These are phyloP conservation scores for Fragaria nilgerrensis DNA, from an alignment of 306 rosid species.

Conservation along the genomic window DNA sequence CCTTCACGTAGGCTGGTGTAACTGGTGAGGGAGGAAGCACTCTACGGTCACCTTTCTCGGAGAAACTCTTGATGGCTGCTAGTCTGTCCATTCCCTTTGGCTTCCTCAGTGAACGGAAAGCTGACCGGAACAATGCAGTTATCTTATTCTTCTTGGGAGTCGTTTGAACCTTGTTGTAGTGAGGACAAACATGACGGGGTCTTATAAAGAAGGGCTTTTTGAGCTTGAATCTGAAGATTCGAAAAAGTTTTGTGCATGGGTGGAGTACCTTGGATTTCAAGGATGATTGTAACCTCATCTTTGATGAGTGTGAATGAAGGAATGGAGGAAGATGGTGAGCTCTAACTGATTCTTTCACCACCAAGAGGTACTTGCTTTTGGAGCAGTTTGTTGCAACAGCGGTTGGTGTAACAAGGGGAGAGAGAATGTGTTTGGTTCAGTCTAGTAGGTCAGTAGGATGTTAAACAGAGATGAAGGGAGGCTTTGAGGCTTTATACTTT, in stretches of 20 bases:
- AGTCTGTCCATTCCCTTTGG: constrained; percentile 24
- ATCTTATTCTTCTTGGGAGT: constrained; percentile 26
- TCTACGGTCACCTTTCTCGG: constrained; percentile 20
- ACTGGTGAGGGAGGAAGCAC: constrained; percentile 47
- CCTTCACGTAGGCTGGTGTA: constrained; percentile 40
- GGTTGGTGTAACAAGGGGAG: constrained; percentile 38
- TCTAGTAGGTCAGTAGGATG: not conserved
- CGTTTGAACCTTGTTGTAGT: constrained; percentile 15
- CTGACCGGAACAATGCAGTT: constrained; percentile 33
- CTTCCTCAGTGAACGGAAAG: constrained; percentile 39
- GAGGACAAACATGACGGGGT: constrained; percentile 27
- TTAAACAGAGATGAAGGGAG: constrained; percentile 9
- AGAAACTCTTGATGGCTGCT: constrained; percentile 25
- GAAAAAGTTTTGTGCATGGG: constrained; percentile 57
- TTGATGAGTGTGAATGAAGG: constrained; percentile 51
- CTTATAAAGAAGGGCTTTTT: constrained; percentile 54
- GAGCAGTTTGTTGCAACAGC: constrained; percentile 1
- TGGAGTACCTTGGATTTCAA: constrained; percentile 67
- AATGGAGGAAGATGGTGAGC: constrained; percentile 24
- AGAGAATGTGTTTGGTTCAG: constrained; percentile 13
- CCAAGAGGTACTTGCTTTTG: constrained; percentile 18
- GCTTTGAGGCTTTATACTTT: not conserved
- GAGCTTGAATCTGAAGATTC: constrained; percentile 50
- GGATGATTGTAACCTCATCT: constrained; percentile 68
- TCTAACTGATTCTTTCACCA: constrained; percentile 21